These are phyloP conservation scores for Lathyrus tuberosus DNA, from an alignment of 306 rosid species.

Conservation along the genomic window DNA sequence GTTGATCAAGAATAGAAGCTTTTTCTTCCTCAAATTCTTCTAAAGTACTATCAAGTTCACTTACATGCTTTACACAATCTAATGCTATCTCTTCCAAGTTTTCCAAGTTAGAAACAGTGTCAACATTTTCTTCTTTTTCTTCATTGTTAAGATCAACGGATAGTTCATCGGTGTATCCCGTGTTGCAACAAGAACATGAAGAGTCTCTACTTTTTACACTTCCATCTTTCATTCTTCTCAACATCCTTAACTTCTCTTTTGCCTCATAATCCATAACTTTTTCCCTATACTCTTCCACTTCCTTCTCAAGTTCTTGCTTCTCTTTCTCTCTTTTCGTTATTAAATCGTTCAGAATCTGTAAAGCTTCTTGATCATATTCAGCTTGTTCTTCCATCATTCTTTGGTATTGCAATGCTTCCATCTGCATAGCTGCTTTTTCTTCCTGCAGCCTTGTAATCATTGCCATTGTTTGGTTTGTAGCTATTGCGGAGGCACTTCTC, in stretches of 20 bases:
- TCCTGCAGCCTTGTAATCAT: constrained; percentile 92
- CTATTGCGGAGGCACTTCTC: constrained; percentile 83
- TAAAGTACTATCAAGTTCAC: constrained; percentile 63
- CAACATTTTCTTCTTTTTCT: constrained; percentile 44
- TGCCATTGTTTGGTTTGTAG: constrained; percentile 88
- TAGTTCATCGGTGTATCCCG: constrained; percentile 53
- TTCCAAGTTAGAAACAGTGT: constrained; percentile 53
- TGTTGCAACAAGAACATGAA: constrained; percentile 60
- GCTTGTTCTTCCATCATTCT: constrained; percentile 95
- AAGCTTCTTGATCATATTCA: constrained; percentile 84
- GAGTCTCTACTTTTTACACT: constrained; percentile 62
- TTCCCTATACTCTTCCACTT: constrained; percentile 60
- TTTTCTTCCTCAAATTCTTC: constrained; percentile 76
- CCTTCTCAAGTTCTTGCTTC: constrained; percentile 73
- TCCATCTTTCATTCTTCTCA: constrained; percentile 60
- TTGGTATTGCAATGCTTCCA: constrained; percentile 90
- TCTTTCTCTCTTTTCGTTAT: constrained; percentile 77
- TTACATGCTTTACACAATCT: constrained; percentile 63
- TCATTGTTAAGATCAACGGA: constrained; percentile 62
- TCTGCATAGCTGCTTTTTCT: constrained; percentile 86
- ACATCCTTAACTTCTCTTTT: constrained; percentile 54
- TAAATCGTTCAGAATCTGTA: constrained; percentile 79
- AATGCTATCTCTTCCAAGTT: constrained; percentile 68
- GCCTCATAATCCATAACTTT: constrained; percentile 65
- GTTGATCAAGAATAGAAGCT: constrained; percentile 69